A percentile compares a stretch with the other conserved stretches of the same genome.
Evolutionary conservation across 768 basidiomycete genomes (phyloP).

Genomic region (Rhodotorula toruloides): DNA sequence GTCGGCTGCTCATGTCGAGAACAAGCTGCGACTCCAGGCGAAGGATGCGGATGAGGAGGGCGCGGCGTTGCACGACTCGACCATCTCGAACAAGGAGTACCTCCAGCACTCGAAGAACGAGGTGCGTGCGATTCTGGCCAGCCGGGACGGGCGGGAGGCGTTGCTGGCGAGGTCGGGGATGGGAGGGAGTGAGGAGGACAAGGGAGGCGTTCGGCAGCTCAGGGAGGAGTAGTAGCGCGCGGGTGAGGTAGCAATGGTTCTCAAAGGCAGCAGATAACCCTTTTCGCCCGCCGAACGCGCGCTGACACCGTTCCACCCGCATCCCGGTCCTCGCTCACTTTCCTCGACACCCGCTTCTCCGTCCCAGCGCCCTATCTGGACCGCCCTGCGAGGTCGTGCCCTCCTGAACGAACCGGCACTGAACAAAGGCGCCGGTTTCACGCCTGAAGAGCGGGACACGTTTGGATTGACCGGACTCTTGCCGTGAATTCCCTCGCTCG

Average conservation of each 20-base stretch:
- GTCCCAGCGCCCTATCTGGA: slow-evolving; percentile 30
- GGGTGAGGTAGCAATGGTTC: no score
- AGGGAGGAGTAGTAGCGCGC: no score
- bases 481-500: slow-evolving; percentile 43
- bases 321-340: not conserved
- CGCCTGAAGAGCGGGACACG: slow-evolving; percentile 59
- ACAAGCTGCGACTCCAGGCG: slow-evolving; percentile 13
- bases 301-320: not conserved
- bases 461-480: slow-evolving; percentile 56
- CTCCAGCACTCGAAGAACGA: slow-evolving; percentile 28
- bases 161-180: not conserved
- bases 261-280: no score
- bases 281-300: no score
- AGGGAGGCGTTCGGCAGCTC: no score
- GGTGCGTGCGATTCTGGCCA: not conserved
- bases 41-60: slow-evolving; percentile 9
- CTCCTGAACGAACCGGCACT: slow-evolving; percentile 31
- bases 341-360: not conserved
- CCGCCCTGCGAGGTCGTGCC: slow-evolving; percentile 19
- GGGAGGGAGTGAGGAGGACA: not conserved
- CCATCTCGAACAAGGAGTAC: slow-evolving; percentile 20
- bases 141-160: not conserved
- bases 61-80: slow-evolving; percentile 4
- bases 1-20: not conserved
- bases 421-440: slow-evolving; percentile 67